These are phyloP conservation scores for Xerocomus spinulosus DNA, from an alignment of 768 basidiomycete genomes.

Conservation along the genomic window DNA sequence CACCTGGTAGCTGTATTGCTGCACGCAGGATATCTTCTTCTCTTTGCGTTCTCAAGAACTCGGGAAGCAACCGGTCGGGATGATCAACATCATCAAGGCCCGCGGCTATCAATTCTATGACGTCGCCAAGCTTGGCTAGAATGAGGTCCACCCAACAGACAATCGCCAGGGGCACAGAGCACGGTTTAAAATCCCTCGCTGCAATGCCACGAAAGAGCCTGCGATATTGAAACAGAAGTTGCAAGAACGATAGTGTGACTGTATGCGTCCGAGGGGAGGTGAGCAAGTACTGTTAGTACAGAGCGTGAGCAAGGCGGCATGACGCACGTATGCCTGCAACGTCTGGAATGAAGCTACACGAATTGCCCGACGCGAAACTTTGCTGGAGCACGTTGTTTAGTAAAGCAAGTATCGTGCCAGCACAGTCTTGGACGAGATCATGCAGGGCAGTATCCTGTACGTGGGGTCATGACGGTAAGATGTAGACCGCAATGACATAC, in stretches of 20 bases:
- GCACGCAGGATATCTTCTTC: conserved; percentile 53
- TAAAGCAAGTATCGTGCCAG: conserved; percentile 29
- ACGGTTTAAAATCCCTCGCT: conserved; percentile 24
- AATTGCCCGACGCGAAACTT: not conserved
- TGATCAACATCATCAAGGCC: conserved; percentile 15
- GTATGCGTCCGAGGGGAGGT: not conserved
- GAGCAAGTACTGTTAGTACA: conserved; percentile 6
- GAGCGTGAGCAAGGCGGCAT: not conserved
- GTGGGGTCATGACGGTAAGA: not conserved
- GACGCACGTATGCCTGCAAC: conserved; percentile 21
- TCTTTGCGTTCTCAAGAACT: conserved; percentile 36
- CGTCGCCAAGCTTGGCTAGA: conserved; percentile 48
- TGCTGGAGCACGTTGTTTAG: conserved; percentile 24
- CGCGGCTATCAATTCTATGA: conserved; percentile 28
- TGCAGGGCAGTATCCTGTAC: conserved; percentile 34
- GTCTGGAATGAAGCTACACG: conserved; percentile 9
- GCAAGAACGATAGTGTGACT: conserved; percentile 33
- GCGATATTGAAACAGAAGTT: conserved; percentile 49
- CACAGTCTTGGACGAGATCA: conserved; percentile 32
- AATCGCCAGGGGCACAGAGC: conserved; percentile 29
- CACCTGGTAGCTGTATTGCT: conserved; percentile 67
- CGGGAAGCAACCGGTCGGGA: conserved; percentile 15
- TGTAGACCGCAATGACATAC: conserved; percentile 7
- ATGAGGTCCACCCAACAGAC: conserved; percentile 66
- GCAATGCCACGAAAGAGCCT: conserved; percentile 44